Base-by-base conservation (phyloP, 2,329 filamentous ascomycete genomes). In the Claviceps lovelessii region DNA sequence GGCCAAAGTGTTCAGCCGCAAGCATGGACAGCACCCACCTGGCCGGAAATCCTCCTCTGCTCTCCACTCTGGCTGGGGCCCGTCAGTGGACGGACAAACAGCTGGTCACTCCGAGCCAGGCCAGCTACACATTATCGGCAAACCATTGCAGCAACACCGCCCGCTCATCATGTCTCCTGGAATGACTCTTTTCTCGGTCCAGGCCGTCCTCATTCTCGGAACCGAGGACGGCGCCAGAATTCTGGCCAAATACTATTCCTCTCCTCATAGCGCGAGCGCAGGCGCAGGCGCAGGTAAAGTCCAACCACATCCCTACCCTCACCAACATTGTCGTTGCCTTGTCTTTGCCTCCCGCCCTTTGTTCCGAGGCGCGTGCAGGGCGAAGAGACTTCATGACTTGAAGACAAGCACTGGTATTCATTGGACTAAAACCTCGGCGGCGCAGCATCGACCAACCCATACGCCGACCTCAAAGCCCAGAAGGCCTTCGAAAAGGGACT, bases 401-500 rank as follows among this genome's bases (percentile, higher is more conserved):
- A 53, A 1, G 8, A 48, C 5, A 52, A 29, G 13, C 11, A 6
- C 41, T 45, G 28, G 35, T 2, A 44, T 41, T 7, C n/a, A 2
- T 13, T 23, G 9, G 23, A 46, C 4, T 15, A 3, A 13, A 9
- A 51, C 56, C 28, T 57, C 64, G 62, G 61, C 60, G 62, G 59
- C 58, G 70, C 77, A 55, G 73, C 80, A 62, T 74, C 79, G 53
- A 73, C 72, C 61, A 88, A 86, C 67, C 88, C 90, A 28, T 97
- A 96, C 72, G 77, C 88, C 56, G 89, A 88, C 56, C 73, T 93
- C 55, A 96, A 96, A 76, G 84, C 94, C 63, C 93, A 98, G 73
- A 95, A 94, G 71, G 80, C 87, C 2, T 98, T 98, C 66, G 93
- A 98, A 72, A 96, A 96, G 75, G 93, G 90, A 6, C 80, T 98